Evolutionary conservation across 176 grass and related monocot species (phyloP).

Genomic region (Microstegium vimineum): DNA sequence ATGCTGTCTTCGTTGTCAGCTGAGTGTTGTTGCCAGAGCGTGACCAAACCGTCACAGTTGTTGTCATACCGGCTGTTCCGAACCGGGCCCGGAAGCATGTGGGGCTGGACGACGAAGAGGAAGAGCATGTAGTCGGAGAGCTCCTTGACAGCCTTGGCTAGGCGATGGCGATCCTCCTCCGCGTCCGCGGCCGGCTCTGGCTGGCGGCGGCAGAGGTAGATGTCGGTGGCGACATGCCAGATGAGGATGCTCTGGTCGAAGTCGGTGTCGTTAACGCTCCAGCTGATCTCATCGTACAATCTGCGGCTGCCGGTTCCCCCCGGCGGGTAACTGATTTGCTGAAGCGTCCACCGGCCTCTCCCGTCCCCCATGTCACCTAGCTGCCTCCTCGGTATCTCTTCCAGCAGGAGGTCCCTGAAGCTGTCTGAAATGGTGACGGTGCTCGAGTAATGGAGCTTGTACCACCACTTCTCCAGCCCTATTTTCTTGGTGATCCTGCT

Average conservation of each 20-base stretch:
- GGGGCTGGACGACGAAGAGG: neutral
- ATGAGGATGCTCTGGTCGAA: neutral
- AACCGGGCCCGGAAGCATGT: neutral
- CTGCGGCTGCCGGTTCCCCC: neutral
- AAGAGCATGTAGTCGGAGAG: neutral
- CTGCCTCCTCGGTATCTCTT: neutral
- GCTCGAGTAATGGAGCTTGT: slow-evolving; percentile 1
- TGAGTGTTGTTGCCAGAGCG: neutral
- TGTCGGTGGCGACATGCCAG: neutral
- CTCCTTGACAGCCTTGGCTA: neutral
- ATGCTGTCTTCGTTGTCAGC: neutral
- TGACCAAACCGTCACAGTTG: neutral
- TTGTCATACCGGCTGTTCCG: neutral
- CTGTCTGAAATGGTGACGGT: neutral
- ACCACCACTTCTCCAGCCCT: neutral
- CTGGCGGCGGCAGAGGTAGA: neutral
- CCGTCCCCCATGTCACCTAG: neutral
- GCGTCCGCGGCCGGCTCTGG: neutral
- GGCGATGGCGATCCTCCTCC: neutral
- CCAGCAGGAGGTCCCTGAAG: neutral
- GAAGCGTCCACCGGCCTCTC: neutral
- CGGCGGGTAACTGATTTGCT: neutral
- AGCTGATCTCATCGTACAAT: neutral
- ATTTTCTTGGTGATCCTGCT: neutral
- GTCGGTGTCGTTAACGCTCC: neutral